These are phyloP conservation scores for Diaporthe citri DNA, from an alignment of 2,329 filamentous ascomycete species.

Conservation along the genomic window DNA sequence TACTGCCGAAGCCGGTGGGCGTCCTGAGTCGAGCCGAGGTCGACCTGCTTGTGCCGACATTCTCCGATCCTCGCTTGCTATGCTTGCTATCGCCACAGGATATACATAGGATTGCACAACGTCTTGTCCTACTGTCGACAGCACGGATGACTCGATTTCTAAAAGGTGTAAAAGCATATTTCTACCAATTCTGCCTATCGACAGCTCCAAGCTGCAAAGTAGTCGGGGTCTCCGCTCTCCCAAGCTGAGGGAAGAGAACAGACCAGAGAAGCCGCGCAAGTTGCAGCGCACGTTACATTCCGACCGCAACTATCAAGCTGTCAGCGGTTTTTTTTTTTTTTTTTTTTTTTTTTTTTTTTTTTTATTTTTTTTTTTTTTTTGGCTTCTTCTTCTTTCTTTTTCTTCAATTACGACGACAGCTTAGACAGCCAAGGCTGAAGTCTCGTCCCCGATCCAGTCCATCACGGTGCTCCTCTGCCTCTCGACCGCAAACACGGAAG, in stretches of 20 bases:
- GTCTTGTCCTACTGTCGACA: background rate
- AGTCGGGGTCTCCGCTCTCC: background rate
- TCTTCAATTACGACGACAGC: background rate
- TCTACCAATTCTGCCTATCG: conserved; percentile 34
- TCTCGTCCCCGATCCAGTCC: background rate
- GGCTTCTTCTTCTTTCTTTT: background rate
- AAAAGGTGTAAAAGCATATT: conserved; percentile 3
- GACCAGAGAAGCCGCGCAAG: background rate
- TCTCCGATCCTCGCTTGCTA: conserved; percentile 24
- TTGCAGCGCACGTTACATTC: conserved; percentile 1
- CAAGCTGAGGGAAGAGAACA: background rate
- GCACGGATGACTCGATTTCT: background rate
- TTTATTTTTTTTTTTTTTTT: background rate
- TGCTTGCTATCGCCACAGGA: background rate
- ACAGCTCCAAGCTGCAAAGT: background rate
- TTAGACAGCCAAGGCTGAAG: background rate
- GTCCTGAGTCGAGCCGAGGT: conserved; percentile 35
- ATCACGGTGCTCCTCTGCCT: background rate
- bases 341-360: background rate
- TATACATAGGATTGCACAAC: conserved; percentile 1
- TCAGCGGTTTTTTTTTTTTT: background rate
- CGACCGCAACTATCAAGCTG: background rate
- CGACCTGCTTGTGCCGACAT: conserved; percentile 31
- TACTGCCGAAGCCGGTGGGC: conserved; percentile 34
- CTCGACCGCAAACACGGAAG: background rate